These are phyloP conservation scores for Tuber brumale DNA, from an alignment of 495 filamentous ascomycete species.

Conservation along the genomic window DNA sequence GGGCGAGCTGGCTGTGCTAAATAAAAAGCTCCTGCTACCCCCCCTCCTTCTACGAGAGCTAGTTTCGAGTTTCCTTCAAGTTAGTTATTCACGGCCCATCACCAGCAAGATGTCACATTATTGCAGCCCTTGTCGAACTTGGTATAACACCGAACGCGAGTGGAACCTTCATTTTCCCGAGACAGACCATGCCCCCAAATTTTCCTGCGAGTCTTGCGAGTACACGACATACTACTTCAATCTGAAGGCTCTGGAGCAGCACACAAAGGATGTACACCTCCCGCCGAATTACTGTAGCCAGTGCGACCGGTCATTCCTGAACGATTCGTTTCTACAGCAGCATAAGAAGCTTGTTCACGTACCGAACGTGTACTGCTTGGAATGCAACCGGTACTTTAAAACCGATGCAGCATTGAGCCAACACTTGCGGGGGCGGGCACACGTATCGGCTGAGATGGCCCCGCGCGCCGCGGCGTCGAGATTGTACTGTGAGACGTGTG, in stretches of 20 bases:
- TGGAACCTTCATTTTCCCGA: neutral
- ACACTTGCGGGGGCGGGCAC: neutral
- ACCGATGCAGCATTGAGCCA: neutral
- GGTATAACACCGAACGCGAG: neutral
- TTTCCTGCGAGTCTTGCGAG: neutral
- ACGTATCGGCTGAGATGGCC: neutral
- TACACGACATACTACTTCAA: neutral
- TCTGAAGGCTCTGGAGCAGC: neutral
- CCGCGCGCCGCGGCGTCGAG: neutral
- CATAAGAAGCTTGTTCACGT: neutral
- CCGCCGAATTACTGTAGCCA: neutral
- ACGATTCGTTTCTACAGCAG: neutral
- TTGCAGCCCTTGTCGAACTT: constrained; percentile 1
- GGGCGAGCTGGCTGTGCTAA: neutral
- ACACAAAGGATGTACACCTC: neutral
- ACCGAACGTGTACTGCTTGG: neutral
- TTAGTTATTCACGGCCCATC: neutral
- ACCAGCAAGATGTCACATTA: constrained; percentile 1
- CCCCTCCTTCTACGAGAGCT: neutral
- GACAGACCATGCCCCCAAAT: neutral
- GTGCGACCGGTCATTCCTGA: constrained; percentile 1
- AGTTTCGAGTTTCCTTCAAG: constrained; percentile 1
- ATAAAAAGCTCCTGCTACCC: neutral
- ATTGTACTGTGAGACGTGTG: neutral
- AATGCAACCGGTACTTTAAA: constrained; percentile 1